A percentile compares a stretch with the other conserved stretches of the same genome.
Conservation (phyloP, 1,284 basidiomycete genomes). For the Porogramme epimiltina region DNA sequence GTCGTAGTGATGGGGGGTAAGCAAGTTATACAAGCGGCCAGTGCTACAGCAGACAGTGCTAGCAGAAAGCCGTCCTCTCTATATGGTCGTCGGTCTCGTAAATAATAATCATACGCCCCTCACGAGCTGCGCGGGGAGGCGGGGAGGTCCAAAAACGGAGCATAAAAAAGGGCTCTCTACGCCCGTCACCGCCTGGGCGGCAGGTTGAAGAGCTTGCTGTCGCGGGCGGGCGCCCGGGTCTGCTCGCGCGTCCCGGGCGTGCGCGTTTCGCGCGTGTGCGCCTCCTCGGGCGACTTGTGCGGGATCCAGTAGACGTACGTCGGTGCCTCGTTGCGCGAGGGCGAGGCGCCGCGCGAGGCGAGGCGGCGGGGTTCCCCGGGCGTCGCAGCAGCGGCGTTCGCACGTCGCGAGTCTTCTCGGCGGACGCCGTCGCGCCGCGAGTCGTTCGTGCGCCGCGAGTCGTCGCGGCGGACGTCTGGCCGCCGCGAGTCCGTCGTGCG, state of each 20-base stretch:
- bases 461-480: slow-evolving; percentile 16
- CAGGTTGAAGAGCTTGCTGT: slow-evolving; percentile 42
- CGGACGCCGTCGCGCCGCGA: slow-evolving; percentile 10
- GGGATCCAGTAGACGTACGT: slow-evolving; percentile 39
- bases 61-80: slow-evolving; percentile 20
- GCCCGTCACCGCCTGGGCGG: slow-evolving; percentile 48
- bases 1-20: not conserved
- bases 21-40: slow-evolving; percentile 19
- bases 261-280: slow-evolving; percentile 32
- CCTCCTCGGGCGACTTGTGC: slow-evolving; percentile 36
- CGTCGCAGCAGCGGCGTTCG: not conserved
- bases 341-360: slow-evolving; percentile 18
- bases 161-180: not conserved
- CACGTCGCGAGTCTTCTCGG: slow-evolving; percentile 16
- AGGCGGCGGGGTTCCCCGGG: slow-evolving; percentile 17
- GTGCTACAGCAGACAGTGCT: slow-evolving; percentile 21
- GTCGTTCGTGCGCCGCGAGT: slow-evolving; percentile 15
- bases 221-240: slow-evolving; percentile 22
- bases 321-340: slow-evolving; percentile 34
- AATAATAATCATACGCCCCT: slow-evolving; percentile 24
- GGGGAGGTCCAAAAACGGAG: too few relatives aligned
- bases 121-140: not conserved
- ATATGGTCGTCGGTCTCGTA: slow-evolving; percentile 13
- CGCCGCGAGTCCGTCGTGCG: slow-evolving; percentile 15
- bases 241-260: slow-evolving; percentile 5